Conservation (phyloP, 2,329 filamentous ascomycete genomes). For the Coleophoma cylindrospora region DNA sequence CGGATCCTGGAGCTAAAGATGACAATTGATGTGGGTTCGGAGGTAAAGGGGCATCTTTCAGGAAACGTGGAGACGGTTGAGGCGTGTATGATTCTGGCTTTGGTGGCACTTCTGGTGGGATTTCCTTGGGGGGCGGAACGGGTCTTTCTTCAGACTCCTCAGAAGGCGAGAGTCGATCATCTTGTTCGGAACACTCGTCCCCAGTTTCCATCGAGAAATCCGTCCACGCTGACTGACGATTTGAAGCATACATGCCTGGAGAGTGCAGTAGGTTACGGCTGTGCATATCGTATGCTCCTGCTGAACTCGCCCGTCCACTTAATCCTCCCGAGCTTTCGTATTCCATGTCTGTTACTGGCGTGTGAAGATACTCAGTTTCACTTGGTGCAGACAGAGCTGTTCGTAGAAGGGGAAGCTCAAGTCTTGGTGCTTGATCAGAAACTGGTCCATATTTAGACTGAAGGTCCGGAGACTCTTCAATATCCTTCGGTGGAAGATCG, state of each 20-base stretch:
- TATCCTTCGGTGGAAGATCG: conserved; percentile 3
- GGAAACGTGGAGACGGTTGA: conserved; percentile 15
- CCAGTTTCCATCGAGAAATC: conserved; percentile 21
- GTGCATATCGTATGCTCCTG: conserved; percentile 13
- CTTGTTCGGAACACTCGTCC: conserved; percentile 14
- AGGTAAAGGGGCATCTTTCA: conserved; percentile 2
- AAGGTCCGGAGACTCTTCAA: background rate
- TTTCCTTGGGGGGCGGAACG: conserved; percentile 38
- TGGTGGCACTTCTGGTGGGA: conserved; percentile 18
- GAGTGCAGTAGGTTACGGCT: conserved; percentile 10
- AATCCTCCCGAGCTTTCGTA: conserved; percentile 24
- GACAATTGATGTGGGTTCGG: conserved; percentile 14
- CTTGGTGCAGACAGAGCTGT: conserved; percentile 16
- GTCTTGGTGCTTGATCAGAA: conserved; percentile 7
- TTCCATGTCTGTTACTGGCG: conserved; percentile 24
- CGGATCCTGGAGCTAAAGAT: conserved; percentile 16
- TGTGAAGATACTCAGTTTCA: conserved; percentile 14
- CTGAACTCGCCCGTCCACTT: conserved; percentile 7
- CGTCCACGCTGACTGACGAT: conserved; percentile 22
- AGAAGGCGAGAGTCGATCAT: conserved; percentile 5
- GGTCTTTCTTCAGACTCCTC: conserved; percentile 28
- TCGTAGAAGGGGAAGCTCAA: conserved; percentile 18
- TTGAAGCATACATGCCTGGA: conserved; percentile 12
- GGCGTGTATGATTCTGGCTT: conserved; percentile 21
- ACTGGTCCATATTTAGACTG: background rate